Conservation (phyloP, 306 rosid genomes). For the Lathyrus aphaca region DNA sequence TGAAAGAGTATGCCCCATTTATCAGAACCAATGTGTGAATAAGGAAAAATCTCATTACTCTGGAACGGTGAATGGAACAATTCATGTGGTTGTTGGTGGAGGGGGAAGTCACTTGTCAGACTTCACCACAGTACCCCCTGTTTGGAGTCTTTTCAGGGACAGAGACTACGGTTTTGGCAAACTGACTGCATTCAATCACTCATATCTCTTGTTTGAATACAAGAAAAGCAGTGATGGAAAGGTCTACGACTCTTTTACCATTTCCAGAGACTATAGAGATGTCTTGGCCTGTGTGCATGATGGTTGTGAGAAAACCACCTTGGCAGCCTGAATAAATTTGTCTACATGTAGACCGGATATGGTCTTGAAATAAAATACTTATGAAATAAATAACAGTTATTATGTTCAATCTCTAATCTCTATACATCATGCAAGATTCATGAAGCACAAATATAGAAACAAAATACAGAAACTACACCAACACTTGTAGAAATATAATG, state of each 20-base stretch:
- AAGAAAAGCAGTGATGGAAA: constrained; percentile 74
- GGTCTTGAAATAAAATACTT: neutral
- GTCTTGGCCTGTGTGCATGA: constrained; percentile 79
- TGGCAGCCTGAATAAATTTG: constrained; percentile 45
- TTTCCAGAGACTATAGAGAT: constrained; percentile 71
- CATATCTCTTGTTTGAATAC: constrained; percentile 67
- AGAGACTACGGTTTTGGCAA: constrained; percentile 70
- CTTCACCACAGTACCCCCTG: constrained; percentile 47
- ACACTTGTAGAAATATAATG: neutral
- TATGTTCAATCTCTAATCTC: neutral
- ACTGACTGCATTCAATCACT: constrained; percentile 73
- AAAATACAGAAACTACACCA: neutral
- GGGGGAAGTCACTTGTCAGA: constrained; percentile 66
- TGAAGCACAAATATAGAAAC: neutral
- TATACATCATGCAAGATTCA: neutral
- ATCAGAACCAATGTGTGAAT: constrained; percentile 76
- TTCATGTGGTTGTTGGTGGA: constrained; percentile 80
- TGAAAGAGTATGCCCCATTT: constrained; percentile 83
- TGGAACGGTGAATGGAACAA: constrained; percentile 70
- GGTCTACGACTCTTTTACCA: constrained; percentile 68
- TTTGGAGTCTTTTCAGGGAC: constrained; percentile 72
- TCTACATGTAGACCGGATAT: neutral
- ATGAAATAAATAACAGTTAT: neutral
- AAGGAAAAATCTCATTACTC: constrained; percentile 54
- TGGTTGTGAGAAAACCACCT: constrained; percentile 68